Conservation (phyloP, 169 alveolate species). For the Amoebophrya sp. region DNA sequence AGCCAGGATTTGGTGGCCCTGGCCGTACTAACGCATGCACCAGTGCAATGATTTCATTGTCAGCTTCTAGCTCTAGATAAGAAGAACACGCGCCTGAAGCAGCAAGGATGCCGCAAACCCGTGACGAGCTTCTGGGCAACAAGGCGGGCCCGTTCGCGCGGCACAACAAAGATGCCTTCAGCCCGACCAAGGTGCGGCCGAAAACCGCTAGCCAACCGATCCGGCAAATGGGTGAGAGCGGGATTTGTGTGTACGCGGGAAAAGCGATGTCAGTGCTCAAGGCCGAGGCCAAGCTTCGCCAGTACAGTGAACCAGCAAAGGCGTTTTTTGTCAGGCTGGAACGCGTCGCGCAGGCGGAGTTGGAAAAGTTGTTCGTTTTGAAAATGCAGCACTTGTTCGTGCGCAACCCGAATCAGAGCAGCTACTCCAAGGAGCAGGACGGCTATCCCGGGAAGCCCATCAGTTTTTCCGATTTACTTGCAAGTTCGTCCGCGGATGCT, state of each 20-base stretch:
- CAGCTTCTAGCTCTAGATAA: too few species aligned
- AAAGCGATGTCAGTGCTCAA: background rate
- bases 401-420: background rate
- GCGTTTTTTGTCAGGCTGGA: background rate
- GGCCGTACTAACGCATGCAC: too few species aligned
- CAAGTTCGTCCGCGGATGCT: too few species aligned
- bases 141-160: constrained; percentile 4
- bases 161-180: background rate
- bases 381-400: constrained; percentile 25
- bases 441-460: background rate
- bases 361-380: background rate
- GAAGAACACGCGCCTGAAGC: too few species aligned
- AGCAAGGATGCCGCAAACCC: background rate
- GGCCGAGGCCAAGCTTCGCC: background rate
- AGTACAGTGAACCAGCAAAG: background rate
- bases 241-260: background rate
- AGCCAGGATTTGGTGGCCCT: too few species aligned
- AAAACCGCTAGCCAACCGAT: background rate
- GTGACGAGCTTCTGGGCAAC: constrained; percentile 22
- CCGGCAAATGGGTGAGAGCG: background rate
- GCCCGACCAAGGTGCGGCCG: background rate
- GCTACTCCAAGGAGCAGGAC: background rate
- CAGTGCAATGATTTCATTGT: too few species aligned
- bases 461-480: too few species aligned
- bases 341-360: background rate